phyloP scores from a whole-genome alignment of 345 rosid species.

The Eucalyptus pauciflora region DNA sequence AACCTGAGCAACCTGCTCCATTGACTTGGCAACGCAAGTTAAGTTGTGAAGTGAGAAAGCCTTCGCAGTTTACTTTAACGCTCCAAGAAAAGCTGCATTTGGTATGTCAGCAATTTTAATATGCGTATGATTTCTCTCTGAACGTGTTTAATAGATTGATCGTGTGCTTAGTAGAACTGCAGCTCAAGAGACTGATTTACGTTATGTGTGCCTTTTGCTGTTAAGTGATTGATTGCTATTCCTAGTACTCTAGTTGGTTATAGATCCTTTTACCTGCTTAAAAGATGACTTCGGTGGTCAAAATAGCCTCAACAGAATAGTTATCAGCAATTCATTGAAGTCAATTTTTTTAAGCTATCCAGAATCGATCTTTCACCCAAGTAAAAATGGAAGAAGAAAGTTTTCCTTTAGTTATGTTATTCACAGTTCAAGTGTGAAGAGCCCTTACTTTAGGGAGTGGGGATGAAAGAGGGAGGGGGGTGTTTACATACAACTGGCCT shows the following conservation, averaged over 20 bases:
- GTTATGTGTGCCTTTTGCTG: not conserved
- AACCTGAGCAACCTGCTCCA: conserved; percentile 39
- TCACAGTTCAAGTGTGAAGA: not conserved
- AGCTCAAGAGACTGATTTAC: not conserved
- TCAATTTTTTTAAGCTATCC: not conserved
- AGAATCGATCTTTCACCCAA: not conserved
- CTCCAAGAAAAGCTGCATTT: conserved; percentile 45
- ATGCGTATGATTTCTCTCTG: not conserved
- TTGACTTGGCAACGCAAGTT: conserved; percentile 64
- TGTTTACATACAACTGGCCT: not conserved
- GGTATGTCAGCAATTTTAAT: conserved; percentile 18
- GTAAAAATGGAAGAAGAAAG: not conserved
- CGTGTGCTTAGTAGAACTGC: not conserved
- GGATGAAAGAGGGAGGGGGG: too few species aligned
- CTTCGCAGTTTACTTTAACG: conserved; percentile 26
- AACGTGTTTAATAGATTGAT: not conserved
- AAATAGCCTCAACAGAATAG: not conserved
- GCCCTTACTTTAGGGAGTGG: too few species aligned
- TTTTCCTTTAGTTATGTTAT: not conserved
- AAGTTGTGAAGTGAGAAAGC: conserved; percentile 14
- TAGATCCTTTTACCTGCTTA: not conserved
- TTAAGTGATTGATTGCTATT: not conserved
- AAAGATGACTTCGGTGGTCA: not conserved
- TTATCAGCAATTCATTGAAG: not conserved
- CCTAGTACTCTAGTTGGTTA: not conserved